Percentiles rank a stretch among this genome's conserved stretches.
Conservation (phyloP, 2,329 filamentous ascomycete genomes). For the Teratosphaeria pseudoeucalypti region DNA sequence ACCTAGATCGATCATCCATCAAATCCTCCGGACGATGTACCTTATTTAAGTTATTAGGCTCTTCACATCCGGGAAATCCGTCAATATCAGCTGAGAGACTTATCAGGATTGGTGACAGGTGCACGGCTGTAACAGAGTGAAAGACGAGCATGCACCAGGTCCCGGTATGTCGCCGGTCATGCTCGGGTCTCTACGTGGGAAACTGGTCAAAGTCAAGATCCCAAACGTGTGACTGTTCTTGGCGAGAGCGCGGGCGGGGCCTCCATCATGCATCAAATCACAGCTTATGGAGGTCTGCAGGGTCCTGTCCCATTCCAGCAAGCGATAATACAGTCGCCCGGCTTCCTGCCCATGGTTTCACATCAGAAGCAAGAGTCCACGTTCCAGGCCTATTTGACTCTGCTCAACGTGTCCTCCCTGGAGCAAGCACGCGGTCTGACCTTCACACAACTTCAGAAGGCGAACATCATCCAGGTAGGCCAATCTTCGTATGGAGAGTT, state of each 20-base stretch:
- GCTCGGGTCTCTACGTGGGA: not conserved
- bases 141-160: not conserved
- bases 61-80: too few relatives aligned
- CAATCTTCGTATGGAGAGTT: constrained; percentile 34
- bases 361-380: constrained; percentile 29
- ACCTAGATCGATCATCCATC: not conserved
- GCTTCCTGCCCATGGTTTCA: constrained; percentile 29
- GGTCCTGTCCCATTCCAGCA: constrained; percentile 35
- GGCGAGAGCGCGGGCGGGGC: constrained; percentile 44
- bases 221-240: constrained; percentile 30
- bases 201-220: constrained; percentile 22
- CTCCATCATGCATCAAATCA: constrained; percentile 47
- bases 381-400: constrained; percentile 30
- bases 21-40: not conserved
- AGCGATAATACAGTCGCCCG: constrained; percentile 39
- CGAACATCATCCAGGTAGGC: constrained; percentile 35
- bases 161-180: not conserved
- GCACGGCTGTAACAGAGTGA: too few relatives aligned
- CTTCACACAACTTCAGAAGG: constrained; percentile 30
- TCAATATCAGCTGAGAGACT: not conserved
- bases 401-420: constrained; percentile 35
- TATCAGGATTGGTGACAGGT: too few relatives aligned
- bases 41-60: too few relatives aligned
- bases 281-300: constrained; percentile 33
- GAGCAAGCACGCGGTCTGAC: constrained; percentile 34